Evolutionary conservation across 768 basidiomycete species (phyloP).

Genomic region (Podaxis mareebaensis): DNA sequence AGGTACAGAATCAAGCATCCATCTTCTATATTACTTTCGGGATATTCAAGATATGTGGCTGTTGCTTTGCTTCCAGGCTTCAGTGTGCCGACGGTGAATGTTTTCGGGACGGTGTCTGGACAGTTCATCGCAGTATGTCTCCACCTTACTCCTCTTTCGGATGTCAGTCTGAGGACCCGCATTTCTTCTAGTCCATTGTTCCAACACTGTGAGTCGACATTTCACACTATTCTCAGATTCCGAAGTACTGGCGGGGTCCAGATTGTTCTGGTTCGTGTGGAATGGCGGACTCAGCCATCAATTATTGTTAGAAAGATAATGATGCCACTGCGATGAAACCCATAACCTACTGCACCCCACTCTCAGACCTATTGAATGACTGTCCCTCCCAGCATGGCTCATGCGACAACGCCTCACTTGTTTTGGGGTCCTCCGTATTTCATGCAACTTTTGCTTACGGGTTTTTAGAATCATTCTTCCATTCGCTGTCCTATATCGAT

Average conservation of each 20-base stretch:
- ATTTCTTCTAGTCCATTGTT: slow-evolving; percentile 52
- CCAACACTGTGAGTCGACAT: slow-evolving; percentile 43
- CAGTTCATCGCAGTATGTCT: slow-evolving; percentile 44
- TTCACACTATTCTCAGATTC: not conserved
- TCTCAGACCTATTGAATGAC: not conserved
- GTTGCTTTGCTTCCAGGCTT: slow-evolving; percentile 44
- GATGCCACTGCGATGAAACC: not conserved
- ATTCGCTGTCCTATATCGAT: slow-evolving; percentile 47
- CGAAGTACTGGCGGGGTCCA: not conserved
- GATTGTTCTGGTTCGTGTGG: not conserved
- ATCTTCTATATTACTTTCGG: not conserved
- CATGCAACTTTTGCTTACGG: not conserved
- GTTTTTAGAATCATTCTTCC: slow-evolving; percentile 46
- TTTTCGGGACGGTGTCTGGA: slow-evolving; percentile 48
- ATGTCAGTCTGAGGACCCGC: slow-evolving; percentile 2
- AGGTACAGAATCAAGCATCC: slow-evolving; percentile 32
- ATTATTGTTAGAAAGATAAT: not conserved
- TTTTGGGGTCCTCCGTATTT: not conserved
- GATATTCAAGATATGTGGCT: not conserved
- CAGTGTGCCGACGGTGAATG: slow-evolving; percentile 52
- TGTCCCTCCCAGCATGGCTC: not conserved
- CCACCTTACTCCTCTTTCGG: not conserved
- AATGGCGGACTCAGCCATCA: too few species aligned
- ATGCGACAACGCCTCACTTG: not conserved
- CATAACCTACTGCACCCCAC: not conserved